Percentiles rank a stretch among this genome's conserved stretches.
Conservation (phyloP, 345 rosid species). For the Citrus cavaleriei region DNA sequence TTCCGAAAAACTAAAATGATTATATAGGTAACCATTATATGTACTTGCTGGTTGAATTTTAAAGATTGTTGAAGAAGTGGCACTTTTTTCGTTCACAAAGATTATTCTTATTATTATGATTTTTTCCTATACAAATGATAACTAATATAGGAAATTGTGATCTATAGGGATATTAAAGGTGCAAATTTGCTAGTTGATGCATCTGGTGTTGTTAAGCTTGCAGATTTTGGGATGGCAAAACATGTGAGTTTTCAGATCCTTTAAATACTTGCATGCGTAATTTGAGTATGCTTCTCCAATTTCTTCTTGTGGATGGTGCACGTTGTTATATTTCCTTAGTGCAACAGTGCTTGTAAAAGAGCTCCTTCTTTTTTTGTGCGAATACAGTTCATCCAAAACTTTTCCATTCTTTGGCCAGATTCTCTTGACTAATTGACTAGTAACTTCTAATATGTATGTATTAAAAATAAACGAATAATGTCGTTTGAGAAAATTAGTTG, state of each 20-base stretch:
- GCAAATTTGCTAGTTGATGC: conserved; percentile 73
- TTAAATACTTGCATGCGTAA: background rate
- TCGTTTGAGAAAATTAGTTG: background rate
- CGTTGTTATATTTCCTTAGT: background rate
- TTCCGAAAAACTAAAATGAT: background rate
- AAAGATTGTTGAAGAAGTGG: background rate
- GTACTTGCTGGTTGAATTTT: background rate
- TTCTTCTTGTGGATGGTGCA: background rate
- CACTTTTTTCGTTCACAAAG: conserved; percentile 4
- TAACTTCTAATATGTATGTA: background rate
- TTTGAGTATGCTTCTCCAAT: background rate
- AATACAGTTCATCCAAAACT: background rate
- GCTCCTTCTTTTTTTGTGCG: background rate
- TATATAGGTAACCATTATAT: background rate
- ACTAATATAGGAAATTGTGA: conserved; percentile 14
- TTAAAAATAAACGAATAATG: background rate
- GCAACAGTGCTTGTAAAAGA: background rate
- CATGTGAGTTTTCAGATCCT: conserved; percentile 40
- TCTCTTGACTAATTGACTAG: background rate
- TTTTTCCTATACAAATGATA: background rate
- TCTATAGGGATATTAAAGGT: conserved; percentile 70
- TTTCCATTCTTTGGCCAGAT: background rate
- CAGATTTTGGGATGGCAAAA: conserved; percentile 83
- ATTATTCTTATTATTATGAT: background rate
- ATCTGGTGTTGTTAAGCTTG: conserved; percentile 59